These are phyloP conservation scores for Xylaria sp. DNA, from an alignment of 2,329 filamentous ascomycete species.

Conservation along the genomic window DNA sequence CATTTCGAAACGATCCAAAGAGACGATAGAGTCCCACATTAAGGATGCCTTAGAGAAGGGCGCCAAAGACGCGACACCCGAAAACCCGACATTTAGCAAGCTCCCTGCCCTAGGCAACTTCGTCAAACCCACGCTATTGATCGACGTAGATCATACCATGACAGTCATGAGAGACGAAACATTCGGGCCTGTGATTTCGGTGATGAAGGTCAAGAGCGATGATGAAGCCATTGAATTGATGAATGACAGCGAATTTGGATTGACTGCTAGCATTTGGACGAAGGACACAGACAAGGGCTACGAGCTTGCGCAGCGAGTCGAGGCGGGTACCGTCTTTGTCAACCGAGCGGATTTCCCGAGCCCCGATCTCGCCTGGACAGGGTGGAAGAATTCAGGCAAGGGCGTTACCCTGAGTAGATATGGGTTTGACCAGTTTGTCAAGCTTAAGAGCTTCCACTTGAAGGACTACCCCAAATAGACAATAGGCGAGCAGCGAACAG, in stretches of 20 bases:
- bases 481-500: constrained; percentile 47
- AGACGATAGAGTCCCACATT: constrained; percentile 81
- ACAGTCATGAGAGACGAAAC: constrained; percentile 92
- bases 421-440: constrained; percentile 95
- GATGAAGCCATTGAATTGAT: constrained; percentile 84
- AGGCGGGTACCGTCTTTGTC: constrained; percentile 95
- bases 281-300: constrained; percentile 83
- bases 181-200: constrained; percentile 90
- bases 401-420: constrained; percentile 89
- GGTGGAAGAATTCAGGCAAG: constrained; percentile 96
- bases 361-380: constrained; percentile 94
- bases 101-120: constrained; percentile 86
- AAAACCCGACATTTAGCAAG: constrained; percentile 79
- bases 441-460: constrained; percentile 94
- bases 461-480: constrained; percentile 77
- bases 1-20: constrained; percentile 81
- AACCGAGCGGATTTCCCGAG: constrained; percentile 94
- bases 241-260: constrained; percentile 94
- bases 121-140: constrained; percentile 85
- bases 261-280: constrained; percentile 98
- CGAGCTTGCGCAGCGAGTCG: constrained; percentile 80
- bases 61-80: constrained; percentile 84
- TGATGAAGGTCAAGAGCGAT: constrained; percentile 86
- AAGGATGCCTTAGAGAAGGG: constrained; percentile 85
- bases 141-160: constrained; percentile 84